These are phyloP conservation scores for Penicillium manginii DNA, from an alignment of 495 filamentous ascomycete species.

Conservation along the genomic window DNA sequence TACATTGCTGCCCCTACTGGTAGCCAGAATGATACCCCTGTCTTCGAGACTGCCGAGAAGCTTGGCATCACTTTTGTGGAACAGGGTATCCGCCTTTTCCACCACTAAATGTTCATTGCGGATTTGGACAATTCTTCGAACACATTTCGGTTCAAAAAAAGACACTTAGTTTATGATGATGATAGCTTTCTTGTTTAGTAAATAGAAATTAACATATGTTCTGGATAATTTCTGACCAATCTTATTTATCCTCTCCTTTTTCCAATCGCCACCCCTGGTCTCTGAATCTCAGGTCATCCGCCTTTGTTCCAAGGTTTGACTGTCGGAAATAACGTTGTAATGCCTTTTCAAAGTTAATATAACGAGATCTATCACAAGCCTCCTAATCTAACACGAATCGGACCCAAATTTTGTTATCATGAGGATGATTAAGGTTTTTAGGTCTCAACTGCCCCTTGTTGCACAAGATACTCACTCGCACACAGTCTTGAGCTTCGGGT, in stretches of 20 bases:
- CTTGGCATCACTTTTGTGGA: constrained; percentile 89
- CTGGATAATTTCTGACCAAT: background rate
- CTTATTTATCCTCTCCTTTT: no score
- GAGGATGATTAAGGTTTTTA: no score
- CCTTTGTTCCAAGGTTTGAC: no score
- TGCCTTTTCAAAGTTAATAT: no score
- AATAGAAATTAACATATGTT: constrained; percentile 31
- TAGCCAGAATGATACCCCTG: constrained; percentile 87
- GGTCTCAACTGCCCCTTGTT: no score
- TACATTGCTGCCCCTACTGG: constrained; percentile 93
- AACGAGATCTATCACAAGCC: no score
- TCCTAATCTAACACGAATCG: no score
- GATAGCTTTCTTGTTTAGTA: constrained; percentile 34
- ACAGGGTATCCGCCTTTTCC: constrained; percentile 85
- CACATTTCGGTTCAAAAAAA: constrained; percentile 21
- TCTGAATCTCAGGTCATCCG: no score
- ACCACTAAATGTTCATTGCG: constrained; percentile 62
- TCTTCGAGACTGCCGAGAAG: constrained; percentile 92
- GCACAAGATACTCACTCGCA: no score
- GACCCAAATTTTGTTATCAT: no score
- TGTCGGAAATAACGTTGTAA: no score
- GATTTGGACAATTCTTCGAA: background rate
- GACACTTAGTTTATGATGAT: constrained; percentile 34
- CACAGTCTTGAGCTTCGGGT: background rate
- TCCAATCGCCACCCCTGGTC: no score